Base-by-base conservation (phyloP, 2,329 filamentous ascomycete genomes). In the Verruconis gallopava region DNA sequence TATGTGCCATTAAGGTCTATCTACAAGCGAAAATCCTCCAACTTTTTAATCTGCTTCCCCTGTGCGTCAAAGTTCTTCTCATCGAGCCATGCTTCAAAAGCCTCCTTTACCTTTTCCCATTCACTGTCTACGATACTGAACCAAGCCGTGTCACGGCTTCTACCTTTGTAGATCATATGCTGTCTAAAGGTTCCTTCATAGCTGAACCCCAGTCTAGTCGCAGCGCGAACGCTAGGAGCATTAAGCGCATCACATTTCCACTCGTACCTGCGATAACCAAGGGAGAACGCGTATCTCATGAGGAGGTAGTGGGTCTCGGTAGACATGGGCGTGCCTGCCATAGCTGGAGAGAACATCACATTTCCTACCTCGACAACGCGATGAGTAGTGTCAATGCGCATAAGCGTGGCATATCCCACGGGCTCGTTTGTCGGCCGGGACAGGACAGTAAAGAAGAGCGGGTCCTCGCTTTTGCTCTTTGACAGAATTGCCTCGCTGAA, bases 171-270 rank as follows among this genome's bases (percentile, higher is more conserved):
- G 21, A 80, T 62, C 66, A 77, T 67, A 51, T 81, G 75, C 47
- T 76, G 72, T 41, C 75, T 63, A 47, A 79, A 79, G 0, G 67
- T 50, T 0, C 77, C 77, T 53, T 81, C 77, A 49, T 59, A 73
- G 0, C 54, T 54, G 48, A 79, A 81, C 0, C 77, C 77, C 5
- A 78, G 53, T 2, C 77, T 59, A 48, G 58, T 44, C 0, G 77
- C 77, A 0, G 77, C 75, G 3, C 65, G 58, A 12, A 64, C 58
- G 35, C 72, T 77, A 0, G 67, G 60, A 25, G 49, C 59, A 51
- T 81, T 81, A 9, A 75, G 56, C 13, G 63, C 49, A 51, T 80
- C 68, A 41, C 72, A 75, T 50, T 80, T 81, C 76, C 77, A 81
- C 53, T 79, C 75, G 3, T 77, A 66, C 5, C 77, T 61, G 3